Base-by-base conservation (phyloP, 2,329 filamentous ascomycete genomes). In the Fusarium euwallaceae region DNA sequence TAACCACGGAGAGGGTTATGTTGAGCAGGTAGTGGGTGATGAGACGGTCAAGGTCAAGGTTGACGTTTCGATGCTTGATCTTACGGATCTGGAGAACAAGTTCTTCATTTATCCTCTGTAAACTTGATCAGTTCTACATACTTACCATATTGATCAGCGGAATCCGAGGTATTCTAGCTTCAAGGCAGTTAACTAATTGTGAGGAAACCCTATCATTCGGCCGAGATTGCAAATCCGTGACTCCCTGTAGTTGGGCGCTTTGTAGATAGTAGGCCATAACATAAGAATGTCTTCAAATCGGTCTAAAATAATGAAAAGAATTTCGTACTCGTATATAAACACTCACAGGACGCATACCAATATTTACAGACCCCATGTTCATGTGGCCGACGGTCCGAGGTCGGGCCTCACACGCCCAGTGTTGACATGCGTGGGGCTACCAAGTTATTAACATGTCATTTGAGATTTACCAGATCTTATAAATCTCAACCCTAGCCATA, bases 1-100 rank as follows among this genome's bases (percentile, higher is more conserved):
- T 0, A 71, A 73, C 6, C 53, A 68, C 17, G 66, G 61, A 7
- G 65, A 69, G 39, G 62, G 64, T 14, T 41, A 51, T 59, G 68
- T 73, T 11, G 68, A 73, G 59, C 61, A 73, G 22, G 51, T 24
- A 11, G 66, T 69, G 2, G 73, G 61, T 2, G 64, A 64, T 41
- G 72, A 73, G 37, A 60, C 64, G 5, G 53, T 71, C 37, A 71
- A 73, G 41, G 70, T 73, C 32, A 72, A 75, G 58, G 73, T 75
- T 4, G 73, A 73, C 34, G 64, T 76, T 27, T 73, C 73, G 1
- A 75, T 75, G 63, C 34, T 76, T 20, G 73, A 75, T 64, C 62
- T 76, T 39, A 76, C 72, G 7, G 72, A 75, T 67, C 27, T 75
- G n/a, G 72, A 76, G 63, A 75, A 76, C 24, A 76, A 75, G 58